Conservation (phyloP, 345 rosid species). For the Sonneratia alba region DNA sequence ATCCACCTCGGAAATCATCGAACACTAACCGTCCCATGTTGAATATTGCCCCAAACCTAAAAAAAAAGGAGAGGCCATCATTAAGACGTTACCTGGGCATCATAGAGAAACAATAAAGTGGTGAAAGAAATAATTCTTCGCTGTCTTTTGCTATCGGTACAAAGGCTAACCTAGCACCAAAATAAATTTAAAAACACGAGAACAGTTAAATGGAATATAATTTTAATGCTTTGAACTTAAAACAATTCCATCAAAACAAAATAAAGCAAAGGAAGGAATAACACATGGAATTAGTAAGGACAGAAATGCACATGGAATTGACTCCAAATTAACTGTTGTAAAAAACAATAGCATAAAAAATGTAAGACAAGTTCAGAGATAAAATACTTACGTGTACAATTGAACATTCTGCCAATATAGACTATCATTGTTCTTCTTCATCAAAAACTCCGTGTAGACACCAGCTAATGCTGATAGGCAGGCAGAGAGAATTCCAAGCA, state of each 20-base stretch:
- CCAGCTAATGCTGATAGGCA: constrained; percentile 94
- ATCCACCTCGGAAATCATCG: constrained; percentile 88
- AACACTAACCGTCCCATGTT: constrained; percentile 66
- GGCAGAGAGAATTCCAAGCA: constrained; percentile 81
- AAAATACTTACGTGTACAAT: constrained; percentile 77
- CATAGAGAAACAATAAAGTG: neutral
- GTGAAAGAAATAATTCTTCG: neutral
- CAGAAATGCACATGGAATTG: neutral
- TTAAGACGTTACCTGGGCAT: neutral
- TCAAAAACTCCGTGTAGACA: constrained; percentile 87
- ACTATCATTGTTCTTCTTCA: constrained; percentile 93
- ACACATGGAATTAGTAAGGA: no score
- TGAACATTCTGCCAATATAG: constrained; percentile 93
- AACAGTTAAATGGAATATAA: neutral
- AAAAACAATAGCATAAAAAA: neutral
- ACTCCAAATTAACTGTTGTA: neutral
- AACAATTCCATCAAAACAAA: neutral
- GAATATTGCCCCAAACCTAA: constrained; percentile 75
- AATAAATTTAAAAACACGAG: neutral
- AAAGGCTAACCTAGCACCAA: no score
- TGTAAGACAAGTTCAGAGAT: constrained; percentile 15
- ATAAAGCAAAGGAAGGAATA: neutral
- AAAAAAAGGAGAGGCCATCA: neutral
- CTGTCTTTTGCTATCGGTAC: neutral
- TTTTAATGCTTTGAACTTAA: neutral